Evolutionary conservation across 805 yeast genomes (phyloP), one percentile per base, ranked within the genome.

Genomic region (Nakazawaea pomicola): DNA sequence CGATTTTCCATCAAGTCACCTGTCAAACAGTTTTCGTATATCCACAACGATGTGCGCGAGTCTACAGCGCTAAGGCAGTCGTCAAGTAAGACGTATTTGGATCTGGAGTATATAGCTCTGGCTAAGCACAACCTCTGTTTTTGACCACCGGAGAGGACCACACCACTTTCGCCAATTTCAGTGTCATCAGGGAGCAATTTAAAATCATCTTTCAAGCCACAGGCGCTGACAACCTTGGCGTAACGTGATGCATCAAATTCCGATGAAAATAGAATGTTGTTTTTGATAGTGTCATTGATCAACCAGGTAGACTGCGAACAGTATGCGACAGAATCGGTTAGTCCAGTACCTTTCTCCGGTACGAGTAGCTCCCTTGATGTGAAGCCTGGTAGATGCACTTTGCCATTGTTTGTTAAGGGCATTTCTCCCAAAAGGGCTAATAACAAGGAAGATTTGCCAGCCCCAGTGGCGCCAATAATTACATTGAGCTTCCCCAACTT

Each of bases 1-100:
- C 98, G 79, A 46, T 77, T 75, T 25, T 71, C 65, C 89, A 90
- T 86, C 54, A 91, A 64, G 0, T 86, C 83, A 37, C 98, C 98
- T 34, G 86, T 72, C 40, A 93, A 81, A 64, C 97, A 90, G 51
- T 88, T 76, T 51, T 90, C 95, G 58, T 91, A 93, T 46, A 91
- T 86, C 80, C 93, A 88, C 40, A 83, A 73, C 10, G 97, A 93
- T 30, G 98, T 91, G 60, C 91, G 98, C 2, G 97, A 83, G 61
- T 91, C 99, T 41, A 91, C 98, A 40, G 99, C 99, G 60, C 95
- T 82, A 54, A 91, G 72, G 67, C 98, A 91, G 62, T 91, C 99
- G 64, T 91, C 99, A 31, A 91, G 68, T 47, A 91, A 61, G 28
- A 93, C 71, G 55, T 84, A 87, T 46, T 79, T 78, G 0, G 97